Evolutionary conservation across 306 rosid genomes (phyloP).

Genomic region (Lathyrus tuberosus): DNA sequence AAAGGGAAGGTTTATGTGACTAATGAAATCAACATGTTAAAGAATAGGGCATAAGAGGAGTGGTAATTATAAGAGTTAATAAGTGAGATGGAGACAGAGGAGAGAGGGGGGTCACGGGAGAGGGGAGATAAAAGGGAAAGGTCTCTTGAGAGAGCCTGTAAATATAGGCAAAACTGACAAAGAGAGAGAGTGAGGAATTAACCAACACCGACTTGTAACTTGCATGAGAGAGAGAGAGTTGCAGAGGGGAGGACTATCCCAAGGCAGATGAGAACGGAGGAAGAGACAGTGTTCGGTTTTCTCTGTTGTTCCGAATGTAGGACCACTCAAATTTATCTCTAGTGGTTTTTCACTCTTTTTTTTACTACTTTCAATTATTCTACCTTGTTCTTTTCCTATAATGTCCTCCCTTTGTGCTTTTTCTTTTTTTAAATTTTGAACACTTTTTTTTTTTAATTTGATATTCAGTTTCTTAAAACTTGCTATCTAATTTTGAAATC

Average conservation of each 20-base stretch:
- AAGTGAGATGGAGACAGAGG: slow-evolving; percentile 12
- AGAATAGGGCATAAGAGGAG: neutral
- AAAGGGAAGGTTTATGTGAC: slow-evolving; percentile 32
- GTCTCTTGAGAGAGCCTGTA: slow-evolving; percentile 48
- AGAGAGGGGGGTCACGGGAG: slow-evolving; percentile 49
- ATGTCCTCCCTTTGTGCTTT: slow-evolving; percentile 20
- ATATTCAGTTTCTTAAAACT: too few relatives aligned
- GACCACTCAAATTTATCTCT: slow-evolving; percentile 36
- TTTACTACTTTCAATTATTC: slow-evolving; percentile 56
- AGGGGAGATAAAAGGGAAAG: slow-evolving; percentile 51
- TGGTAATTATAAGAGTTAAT: slow-evolving; percentile 19
- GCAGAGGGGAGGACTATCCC: neutral
- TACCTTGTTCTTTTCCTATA: slow-evolving; percentile 41
- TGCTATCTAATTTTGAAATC: too few relatives aligned
- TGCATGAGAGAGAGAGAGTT: neutral
- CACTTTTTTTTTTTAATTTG: too few relatives aligned
- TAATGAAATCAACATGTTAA: too few relatives aligned
- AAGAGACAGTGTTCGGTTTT: slow-evolving; percentile 69
- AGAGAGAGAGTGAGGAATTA: slow-evolving; percentile 15
- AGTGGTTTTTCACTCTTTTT: neutral
- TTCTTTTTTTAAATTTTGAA: neutral
- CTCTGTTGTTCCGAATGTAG: slow-evolving; percentile 58
- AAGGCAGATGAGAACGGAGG: slow-evolving; percentile 52
- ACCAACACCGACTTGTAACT: slow-evolving; percentile 4
- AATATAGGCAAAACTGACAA: slow-evolving; percentile 45